Evolutionary conservation across 1,284 basidiomycete genomes (phyloP), one percentile per base, ranked within the genome.

Genomic region (Schizopora paradoxa): DNA sequence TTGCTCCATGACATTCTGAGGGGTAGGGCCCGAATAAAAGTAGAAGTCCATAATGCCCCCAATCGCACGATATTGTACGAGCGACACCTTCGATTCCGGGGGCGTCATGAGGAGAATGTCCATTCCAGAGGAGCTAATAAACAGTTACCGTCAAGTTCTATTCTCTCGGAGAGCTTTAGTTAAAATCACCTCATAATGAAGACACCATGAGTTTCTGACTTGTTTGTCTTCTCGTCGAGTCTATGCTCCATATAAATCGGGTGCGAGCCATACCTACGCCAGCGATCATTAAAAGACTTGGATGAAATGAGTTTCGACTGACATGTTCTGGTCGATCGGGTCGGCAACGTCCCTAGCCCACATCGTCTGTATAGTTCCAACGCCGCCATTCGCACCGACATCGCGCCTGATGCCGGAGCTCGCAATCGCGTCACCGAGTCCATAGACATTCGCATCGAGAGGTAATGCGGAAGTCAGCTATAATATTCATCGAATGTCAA

Each of bases 201-300:
- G 13, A 86, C 83, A 19, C 82, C 83, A 59, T 85, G 85, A 0
- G 82, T 74, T 36, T 72, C 66, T 0, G 81, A 75, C 1, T 54
- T 69, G 21, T 68, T 66, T 1, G 74, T 72, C 1, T 61, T 63
- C 22, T 66, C 55, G 43, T 79, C 66, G 59, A 71, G 77, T 5
- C 81, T 70, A 52, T 83, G 79, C 54, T 86, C 82, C 37, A 84
- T 52, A 57, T 85, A 86, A 27, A 85, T 63, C 0, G 81, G 75
- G 58, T 88, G 83, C 13, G 77, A 71, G n/a, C 86, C 84, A 61
- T 88, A 90, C 33, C 77, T 78, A 56, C n/a, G n/a, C n/a, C n/a
- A n/a, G n/a, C n/a, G n/a, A n/a, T n/a, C n/a, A n/a, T n/a, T n/a
- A n/a, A n/a, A n/a, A n/a, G n/a, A n/a, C n/a, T n/a, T n/a, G n/a